Percentiles rank a stretch among this genome's conserved stretches.
phyloP scores from a whole-genome alignment of 192 early-diverging fungal genomes.

The Coemansia sp. region DNA sequence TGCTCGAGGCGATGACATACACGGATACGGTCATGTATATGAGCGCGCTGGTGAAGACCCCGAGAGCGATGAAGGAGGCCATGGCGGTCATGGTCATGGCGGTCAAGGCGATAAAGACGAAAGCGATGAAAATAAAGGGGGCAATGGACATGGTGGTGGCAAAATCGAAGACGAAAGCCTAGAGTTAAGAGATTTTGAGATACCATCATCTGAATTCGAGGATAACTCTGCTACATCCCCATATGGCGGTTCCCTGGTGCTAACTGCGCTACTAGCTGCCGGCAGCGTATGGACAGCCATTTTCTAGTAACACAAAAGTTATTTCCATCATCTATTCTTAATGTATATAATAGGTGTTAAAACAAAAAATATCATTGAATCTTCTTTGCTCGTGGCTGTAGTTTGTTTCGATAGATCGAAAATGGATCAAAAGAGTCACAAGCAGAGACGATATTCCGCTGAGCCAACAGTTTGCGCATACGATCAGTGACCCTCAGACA shows the following conservation, averaged over 20 bases:
- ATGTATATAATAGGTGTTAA: not conserved
- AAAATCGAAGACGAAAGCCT: not conserved
- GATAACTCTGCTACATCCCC: constrained; percentile 20
- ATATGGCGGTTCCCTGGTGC: not conserved
- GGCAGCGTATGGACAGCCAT: constrained; percentile 5
- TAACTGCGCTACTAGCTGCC: not conserved
- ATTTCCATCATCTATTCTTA: not conserved
- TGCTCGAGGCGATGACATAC: not conserved
- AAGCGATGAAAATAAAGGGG: too few species aligned
- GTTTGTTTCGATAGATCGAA: constrained; percentile 24
- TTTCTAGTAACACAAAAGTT: not conserved
- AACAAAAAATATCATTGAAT: not conserved
- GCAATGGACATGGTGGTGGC: too few species aligned
- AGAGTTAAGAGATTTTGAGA: not conserved
- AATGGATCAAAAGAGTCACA: constrained; percentile 45
- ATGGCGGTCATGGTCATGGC: too few species aligned
- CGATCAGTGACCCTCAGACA: constrained; percentile 49
- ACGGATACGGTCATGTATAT: not conserved
- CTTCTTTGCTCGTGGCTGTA: constrained; percentile 3
- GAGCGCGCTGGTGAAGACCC: constrained; percentile 12
- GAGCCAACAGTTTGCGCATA: constrained; percentile 18
- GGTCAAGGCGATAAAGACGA: too few species aligned
- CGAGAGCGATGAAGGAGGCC: not conserved
- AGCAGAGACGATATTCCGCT: constrained; percentile 12
- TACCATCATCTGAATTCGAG: constrained; percentile 11